Evolutionary conservation across 345 rosid species (phyloP).

Genomic region (Citrus inodora): DNA sequence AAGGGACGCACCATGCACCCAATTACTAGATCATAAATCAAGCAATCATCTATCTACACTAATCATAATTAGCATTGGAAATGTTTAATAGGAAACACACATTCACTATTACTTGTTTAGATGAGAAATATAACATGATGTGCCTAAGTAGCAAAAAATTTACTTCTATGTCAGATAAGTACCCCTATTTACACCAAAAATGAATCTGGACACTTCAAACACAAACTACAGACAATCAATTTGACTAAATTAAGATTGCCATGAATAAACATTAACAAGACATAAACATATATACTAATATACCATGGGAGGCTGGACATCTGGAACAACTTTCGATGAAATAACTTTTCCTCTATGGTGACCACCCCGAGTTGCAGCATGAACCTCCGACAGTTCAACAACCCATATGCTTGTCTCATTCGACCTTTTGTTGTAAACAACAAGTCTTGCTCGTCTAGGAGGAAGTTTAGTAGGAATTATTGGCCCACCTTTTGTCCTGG

Average conservation of each 20-base stretch:
- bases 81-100: neutral
- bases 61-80: neutral
- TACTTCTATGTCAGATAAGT: neutral
- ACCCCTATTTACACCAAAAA: neutral
- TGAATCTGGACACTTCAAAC: neutral
- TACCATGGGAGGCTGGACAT: slow-evolving; percentile 89
- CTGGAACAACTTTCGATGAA: slow-evolving; percentile 58
- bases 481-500: slow-evolving; percentile 66
- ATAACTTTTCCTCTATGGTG: slow-evolving; percentile 77
- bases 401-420: slow-evolving; percentile 73
- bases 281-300: neutral
- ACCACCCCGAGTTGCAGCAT: slow-evolving; percentile 76
- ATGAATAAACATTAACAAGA: neutral
- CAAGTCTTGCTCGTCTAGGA: slow-evolving; percentile 66
- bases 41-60: neutral
- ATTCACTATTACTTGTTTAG: neutral
- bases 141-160: neutral
- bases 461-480: slow-evolving; percentile 68
- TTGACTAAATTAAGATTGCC: neutral
- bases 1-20: neutral
- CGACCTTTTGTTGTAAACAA: slow-evolving; percentile 68
- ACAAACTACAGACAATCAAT: neutral
- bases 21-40: neutral
- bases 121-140: neutral
- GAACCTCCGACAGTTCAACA: slow-evolving; percentile 69